Evolutionary conservation across 305 asterid genomes (phyloP).

Genomic region (Fraxinus velutina): DNA sequence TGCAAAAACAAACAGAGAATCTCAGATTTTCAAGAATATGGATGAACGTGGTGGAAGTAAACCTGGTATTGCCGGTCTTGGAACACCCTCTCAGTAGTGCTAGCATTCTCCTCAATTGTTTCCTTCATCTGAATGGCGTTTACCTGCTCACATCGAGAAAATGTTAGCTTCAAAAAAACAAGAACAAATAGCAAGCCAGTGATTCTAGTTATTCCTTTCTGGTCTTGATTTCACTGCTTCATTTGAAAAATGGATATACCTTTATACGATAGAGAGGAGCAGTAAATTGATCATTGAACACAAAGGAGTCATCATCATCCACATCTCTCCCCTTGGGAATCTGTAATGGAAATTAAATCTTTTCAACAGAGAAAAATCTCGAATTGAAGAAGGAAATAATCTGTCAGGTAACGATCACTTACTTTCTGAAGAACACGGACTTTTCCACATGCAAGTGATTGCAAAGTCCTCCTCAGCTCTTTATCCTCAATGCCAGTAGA

Average conservation of each 20-base stretch:
- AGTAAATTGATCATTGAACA: slow-evolving; percentile 75
- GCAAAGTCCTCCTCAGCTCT: slow-evolving; percentile 86
- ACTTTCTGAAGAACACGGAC: slow-evolving; percentile 90
- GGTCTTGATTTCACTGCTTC: not conserved
- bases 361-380: slow-evolving; percentile 9
- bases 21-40: not conserved
- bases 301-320: slow-evolving; percentile 71
- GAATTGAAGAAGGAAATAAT: slow-evolving; percentile 4
- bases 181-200: not conserved
- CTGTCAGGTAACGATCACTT: slow-evolving; percentile 23
- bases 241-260: slow-evolving; percentile 34
- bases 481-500: slow-evolving; percentile 81
- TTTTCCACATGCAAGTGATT: slow-evolving; percentile 98
- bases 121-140: slow-evolving; percentile 88
- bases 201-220: not conserved
- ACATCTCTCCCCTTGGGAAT: slow-evolving; percentile 94
- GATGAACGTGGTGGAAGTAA: not conserved
- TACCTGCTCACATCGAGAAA: slow-evolving; percentile 25
- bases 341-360: slow-evolving; percentile 42
- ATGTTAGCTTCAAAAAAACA: slow-evolving; percentile 15
- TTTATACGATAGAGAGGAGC: slow-evolving; percentile 91
- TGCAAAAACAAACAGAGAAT: slow-evolving; percentile 11
- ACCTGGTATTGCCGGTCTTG: slow-evolving; percentile 99
- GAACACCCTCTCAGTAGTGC: slow-evolving; percentile 96
- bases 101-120: slow-evolving; percentile 91